Percentiles rank a stretch among this genome's conserved stretches.
phyloP scores from a whole-genome alignment of 1,284 basidiomycete genomes.

The Ceratobasidium theobromae region DNA sequence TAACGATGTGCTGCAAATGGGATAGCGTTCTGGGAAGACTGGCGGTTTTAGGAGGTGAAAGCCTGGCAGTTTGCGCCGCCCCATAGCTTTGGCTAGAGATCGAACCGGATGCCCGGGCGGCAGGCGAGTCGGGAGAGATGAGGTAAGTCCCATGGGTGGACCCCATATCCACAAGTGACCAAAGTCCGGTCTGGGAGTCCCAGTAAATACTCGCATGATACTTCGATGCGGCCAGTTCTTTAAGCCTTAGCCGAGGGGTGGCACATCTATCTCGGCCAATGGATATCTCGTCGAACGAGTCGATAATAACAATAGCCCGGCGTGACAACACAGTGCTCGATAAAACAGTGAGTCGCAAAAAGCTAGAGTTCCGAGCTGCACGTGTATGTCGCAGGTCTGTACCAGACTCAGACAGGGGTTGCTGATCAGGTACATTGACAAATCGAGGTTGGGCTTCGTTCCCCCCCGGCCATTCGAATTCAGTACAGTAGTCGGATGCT shows the following conservation, averaged over 20 bases:
- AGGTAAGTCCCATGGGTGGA: slow-evolving; percentile 68
- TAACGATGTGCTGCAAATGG: slow-evolving; percentile 62
- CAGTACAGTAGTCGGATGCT: background rate
- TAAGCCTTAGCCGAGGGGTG: slow-evolving; percentile 64
- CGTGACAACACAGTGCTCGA: slow-evolving; percentile 8
- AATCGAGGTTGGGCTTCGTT: background rate
- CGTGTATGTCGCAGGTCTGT: background rate
- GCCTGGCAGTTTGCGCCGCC: slow-evolving; percentile 46
- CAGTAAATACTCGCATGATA: slow-evolving; percentile 72
- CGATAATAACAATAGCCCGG: slow-evolving; percentile 54
- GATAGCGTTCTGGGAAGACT: slow-evolving; percentile 63
- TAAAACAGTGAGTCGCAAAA: slow-evolving; percentile 17
- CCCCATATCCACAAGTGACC: slow-evolving; percentile 78
- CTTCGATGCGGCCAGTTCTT: slow-evolving; percentile 80
- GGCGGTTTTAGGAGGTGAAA: slow-evolving; percentile 63
- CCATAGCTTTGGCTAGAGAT: slow-evolving; percentile 1
- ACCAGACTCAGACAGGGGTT: background rate
- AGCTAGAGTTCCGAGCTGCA: background rate
- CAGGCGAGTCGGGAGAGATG: slow-evolving; percentile 16
- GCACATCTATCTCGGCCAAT: slow-evolving; percentile 65
- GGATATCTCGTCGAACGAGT: slow-evolving; percentile 63
- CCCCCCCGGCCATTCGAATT: slow-evolving; percentile 18
- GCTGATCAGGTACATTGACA: background rate
- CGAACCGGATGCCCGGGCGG: background rate
- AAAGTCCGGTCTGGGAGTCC: slow-evolving; percentile 58